Evolutionary conservation across 331 rosid genomes (phyloP), one percentile per base, ranked within the genome.

Genomic region (Cydonia oblonga): DNA sequence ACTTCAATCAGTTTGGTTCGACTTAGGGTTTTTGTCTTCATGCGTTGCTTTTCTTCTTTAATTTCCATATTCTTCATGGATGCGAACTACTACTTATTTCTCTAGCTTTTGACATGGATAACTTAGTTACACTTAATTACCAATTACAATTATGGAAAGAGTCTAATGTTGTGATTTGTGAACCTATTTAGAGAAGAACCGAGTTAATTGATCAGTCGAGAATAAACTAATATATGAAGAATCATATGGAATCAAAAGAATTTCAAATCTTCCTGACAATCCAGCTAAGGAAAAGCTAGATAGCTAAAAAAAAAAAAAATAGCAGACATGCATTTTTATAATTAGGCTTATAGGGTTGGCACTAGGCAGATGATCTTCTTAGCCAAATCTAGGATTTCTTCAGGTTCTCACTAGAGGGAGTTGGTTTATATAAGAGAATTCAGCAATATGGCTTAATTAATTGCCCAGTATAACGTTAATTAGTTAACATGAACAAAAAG

Each of bases 191-290:
- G 54, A 66, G 79, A 80, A 85, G 79, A 81, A 77, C 82, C 42
- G 74, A 71, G 75, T 74, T 81, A 84, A 83, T 83, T 76, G 83
- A 75, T 30, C 3, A 7, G 54, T 49, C 20, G 9, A 49, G 35
- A 64, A 51, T 24, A 40, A 53, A 63, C 24, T 38, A 38, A 38
- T 10, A 38, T 46, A 54, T 35, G 54, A 60, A 30, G 30, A 79
- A 75, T 49, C 65, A 57, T 75, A 79, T 79, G 52, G 59, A 81
- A 79, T 75, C 74, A 70, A 42, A 80, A 46, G 81, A 66, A 58
- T 68, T 79, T 72, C 70, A 71, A 59, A 54, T 76, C 73, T 22
- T 12, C 59, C 88, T 85, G 88, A 83, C 83, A 82, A 61, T 80
- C 88, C 89, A 89, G 89, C 85, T 76, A 70, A 64, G 75, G 9